These are phyloP conservation scores for Yarrowia bubula DNA, from an alignment of 805 yeast genomes.

Conservation along the genomic window DNA sequence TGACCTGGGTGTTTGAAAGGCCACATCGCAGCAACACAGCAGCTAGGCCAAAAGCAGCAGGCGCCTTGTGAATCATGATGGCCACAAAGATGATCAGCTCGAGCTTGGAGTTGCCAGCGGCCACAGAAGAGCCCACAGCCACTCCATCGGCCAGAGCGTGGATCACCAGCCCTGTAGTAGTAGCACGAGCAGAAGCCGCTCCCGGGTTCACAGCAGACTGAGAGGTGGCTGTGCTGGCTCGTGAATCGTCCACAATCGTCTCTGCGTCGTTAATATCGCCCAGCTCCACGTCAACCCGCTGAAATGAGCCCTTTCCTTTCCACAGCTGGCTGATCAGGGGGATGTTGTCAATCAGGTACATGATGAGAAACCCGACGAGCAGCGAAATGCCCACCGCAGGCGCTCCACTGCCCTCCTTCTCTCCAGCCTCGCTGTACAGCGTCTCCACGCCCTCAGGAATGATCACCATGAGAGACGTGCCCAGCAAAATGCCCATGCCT, in stretches of 20 bases:
- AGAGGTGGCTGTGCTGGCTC: neutral
- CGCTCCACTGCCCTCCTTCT: constrained; percentile 3
- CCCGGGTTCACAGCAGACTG: neutral
- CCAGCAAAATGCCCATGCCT: constrained; percentile 60
- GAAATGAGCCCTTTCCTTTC: neutral
- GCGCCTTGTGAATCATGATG: constrained; percentile 67
- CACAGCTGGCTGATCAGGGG: constrained; percentile 25
- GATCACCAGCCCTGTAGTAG: constrained; percentile 60
- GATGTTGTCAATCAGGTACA: constrained; percentile 52
- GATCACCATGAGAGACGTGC: constrained; percentile 57
- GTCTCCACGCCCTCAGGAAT: constrained; percentile 66
- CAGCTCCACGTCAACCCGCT: constrained; percentile 9
- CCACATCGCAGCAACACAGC: constrained; percentile 49
- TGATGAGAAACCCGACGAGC: constrained; percentile 52
- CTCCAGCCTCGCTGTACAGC: constrained; percentile 36
- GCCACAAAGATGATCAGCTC: constrained; percentile 54
- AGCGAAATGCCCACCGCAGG: constrained; percentile 49
- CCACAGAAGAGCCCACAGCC: constrained; percentile 61
- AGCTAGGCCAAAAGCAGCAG: constrained; percentile 67
- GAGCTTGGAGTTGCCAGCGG: constrained; percentile 42
- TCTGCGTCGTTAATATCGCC: constrained; percentile 1
- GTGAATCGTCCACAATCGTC: neutral
- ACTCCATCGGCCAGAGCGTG: constrained; percentile 74
- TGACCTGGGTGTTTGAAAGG: constrained; percentile 39
- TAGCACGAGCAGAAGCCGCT: constrained; percentile 26